Evolutionary conservation across 1,284 basidiomycete species (phyloP), one percentile per base, ranked within the genome.

Genomic region (Omphalotus olearius): DNA sequence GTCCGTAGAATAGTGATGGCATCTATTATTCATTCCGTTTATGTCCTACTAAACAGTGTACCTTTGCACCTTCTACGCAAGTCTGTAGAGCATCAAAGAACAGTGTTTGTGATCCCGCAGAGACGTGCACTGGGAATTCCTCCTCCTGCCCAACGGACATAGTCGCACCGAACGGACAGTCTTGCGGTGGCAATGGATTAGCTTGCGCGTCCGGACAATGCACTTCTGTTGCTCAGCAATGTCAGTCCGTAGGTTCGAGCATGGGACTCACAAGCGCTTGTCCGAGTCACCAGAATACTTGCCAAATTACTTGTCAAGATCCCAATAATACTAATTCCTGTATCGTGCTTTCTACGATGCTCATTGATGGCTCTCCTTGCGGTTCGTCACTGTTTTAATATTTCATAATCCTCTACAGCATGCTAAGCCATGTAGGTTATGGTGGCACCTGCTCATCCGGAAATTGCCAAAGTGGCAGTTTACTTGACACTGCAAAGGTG

Each of bases 281-380:
- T 65, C 78, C 80, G 0, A 79, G 71, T 57, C 74, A 71, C 51
- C 75, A 79, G 60, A 83, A 87, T 67, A 78, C 73, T 55, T 94
- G 92, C 67, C 81, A 84, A 59, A 83, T 95, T 40, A 84, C 86
- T 2, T 96, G 93, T 66, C 80, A 85, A 64, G 85, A 90, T 65
- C 91, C 91, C 1, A 74, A 59, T 20, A 67, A 70, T 14, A 55
- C 75, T 18, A 80, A 81, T 60, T 76, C 78, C 59, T 96, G 93
- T 67, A 69, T 92, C n/a, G 70, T 87, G 40, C 73, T 95, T 36
- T 85, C 88, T 55, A 82, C 89, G 1, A 69, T 79, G 36, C 82
- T 95, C 50, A 75, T 92, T 44, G 89, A 94, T 63, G 93, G 93
- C 10, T 93, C 91, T 18, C 82, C 88, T 10, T 96, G 93, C 65